Percentiles rank a stretch among this genome's conserved stretches.
phyloP scores from a whole-genome alignment of 352 stramenopile species.

The Pythium dissimile region DNA sequence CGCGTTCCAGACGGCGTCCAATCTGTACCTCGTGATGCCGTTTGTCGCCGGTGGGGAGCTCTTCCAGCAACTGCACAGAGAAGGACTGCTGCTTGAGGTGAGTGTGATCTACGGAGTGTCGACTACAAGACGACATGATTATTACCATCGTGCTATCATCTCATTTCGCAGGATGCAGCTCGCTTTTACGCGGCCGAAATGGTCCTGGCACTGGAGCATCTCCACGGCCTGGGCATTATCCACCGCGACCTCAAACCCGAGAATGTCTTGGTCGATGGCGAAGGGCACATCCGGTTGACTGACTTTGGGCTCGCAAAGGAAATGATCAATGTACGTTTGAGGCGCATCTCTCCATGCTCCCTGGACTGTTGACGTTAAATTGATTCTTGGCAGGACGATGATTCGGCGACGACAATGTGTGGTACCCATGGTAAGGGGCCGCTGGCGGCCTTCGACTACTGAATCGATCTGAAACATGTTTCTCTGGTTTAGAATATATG shows the following conservation, averaged over 20 bases:
- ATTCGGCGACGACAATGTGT: slow-evolving; percentile 80
- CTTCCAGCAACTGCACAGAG: slow-evolving; percentile 37
- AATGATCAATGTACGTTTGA: slow-evolving; percentile 48
- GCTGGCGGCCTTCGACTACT: too few species aligned
- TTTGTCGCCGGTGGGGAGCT: slow-evolving; percentile 43
- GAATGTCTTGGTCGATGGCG: slow-evolving; percentile 74
- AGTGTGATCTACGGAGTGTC: neutral
- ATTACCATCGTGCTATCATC: neutral
- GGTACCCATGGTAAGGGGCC: slow-evolving; percentile 58
- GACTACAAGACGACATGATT: neutral
- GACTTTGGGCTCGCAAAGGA: slow-evolving; percentile 86
- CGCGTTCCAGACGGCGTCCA: slow-evolving; percentile 78
- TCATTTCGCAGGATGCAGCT: slow-evolving; percentile 36
- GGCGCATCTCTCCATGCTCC: neutral
- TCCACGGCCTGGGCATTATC: slow-evolving; percentile 77
- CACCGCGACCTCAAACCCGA: slow-evolving; percentile 84
- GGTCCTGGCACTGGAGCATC: slow-evolving; percentile 73
- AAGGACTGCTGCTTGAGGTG: slow-evolving; percentile 37
- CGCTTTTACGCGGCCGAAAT: slow-evolving; percentile 86
- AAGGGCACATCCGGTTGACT: slow-evolving; percentile 82
- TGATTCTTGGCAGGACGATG: slow-evolving; percentile 42
- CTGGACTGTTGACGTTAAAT: neutral
- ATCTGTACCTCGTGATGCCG: slow-evolving; percentile 82
- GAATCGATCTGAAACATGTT: neutral
- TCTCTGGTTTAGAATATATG: slow-evolving; percentile 67